Percentiles rank a stretch among this genome's conserved stretches.
Conservation (phyloP, 257 asterid genomes). For the Striga asiatica region DNA sequence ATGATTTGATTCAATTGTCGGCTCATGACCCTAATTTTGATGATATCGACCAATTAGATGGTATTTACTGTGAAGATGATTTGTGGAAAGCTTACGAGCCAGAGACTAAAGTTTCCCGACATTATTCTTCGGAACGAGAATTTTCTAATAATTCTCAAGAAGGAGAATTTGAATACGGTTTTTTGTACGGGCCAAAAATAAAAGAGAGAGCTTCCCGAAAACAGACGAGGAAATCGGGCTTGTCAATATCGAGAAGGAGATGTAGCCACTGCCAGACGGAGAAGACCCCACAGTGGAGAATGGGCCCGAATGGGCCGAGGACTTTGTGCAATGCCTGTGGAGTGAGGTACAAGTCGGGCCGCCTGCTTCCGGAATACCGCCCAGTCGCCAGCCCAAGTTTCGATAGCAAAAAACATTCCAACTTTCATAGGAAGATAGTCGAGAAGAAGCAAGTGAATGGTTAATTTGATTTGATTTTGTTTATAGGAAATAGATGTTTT, state of each 20-base stretch:
- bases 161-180: background rate
- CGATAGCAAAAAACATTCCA: slow-evolving; percentile 20
- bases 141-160: no score
- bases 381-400: slow-evolving; percentile 27
- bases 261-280: slow-evolving; percentile 19
- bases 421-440: slow-evolving; percentile 17
- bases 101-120: background rate
- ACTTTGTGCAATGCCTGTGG: slow-evolving; percentile 32
- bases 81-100: background rate
- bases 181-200: background rate
- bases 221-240: background rate
- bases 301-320: slow-evolving; percentile 19
- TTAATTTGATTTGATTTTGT: no score
- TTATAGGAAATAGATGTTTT: no score
- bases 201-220: background rate
- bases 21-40: background rate
- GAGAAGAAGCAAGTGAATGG: no score
- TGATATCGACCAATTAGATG: no score
- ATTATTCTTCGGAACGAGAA: no score
- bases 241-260: background rate
- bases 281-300: slow-evolving; percentile 24
- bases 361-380: slow-evolving; percentile 20
- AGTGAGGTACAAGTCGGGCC: slow-evolving; percentile 16
- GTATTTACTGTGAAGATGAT: background rate
- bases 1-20: slow-evolving; percentile 5